These are phyloP conservation scores for Termitomyces sp. DNA, from an alignment of 768 basidiomycete genomes.

Conservation along the genomic window DNA sequence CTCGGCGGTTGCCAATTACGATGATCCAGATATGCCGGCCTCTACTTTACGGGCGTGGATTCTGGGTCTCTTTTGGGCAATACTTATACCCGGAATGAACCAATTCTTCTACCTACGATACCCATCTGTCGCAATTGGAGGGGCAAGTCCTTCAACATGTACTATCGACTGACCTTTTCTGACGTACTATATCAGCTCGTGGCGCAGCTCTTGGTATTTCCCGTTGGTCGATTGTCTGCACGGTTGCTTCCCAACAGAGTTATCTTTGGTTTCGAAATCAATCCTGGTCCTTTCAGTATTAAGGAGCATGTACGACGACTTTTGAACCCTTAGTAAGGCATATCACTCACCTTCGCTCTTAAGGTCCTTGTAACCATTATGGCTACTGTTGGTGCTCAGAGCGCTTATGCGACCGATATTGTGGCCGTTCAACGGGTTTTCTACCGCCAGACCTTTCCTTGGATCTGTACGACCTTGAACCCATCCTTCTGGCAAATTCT, in stretches of 20 bases:
- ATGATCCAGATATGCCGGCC: constrained; percentile 64
- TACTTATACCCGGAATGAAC: constrained; percentile 70
- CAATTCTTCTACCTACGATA: constrained; percentile 78
- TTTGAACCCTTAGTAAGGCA: not conserved
- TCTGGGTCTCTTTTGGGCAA: constrained; percentile 53
- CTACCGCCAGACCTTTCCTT: constrained; percentile 59
- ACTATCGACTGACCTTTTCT: not conserved
- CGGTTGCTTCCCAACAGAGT: constrained; percentile 49
- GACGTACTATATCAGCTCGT: constrained; percentile 41
- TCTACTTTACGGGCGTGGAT: constrained; percentile 61
- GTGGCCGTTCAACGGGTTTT: constrained; percentile 71
- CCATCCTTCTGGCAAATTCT: not conserved
- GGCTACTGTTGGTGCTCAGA: constrained; percentile 52
- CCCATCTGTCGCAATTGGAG: constrained; percentile 60
- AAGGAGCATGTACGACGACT: constrained; percentile 50
- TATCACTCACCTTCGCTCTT: constrained; percentile 2
- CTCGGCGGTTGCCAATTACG: constrained; percentile 71
- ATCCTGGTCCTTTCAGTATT: constrained; percentile 75
- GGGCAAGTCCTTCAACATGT: constrained; percentile 31
- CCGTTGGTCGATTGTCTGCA: constrained; percentile 68
- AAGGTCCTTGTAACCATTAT: constrained; percentile 70
- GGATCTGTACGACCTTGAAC: constrained; percentile 33
- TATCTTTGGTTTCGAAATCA: constrained; percentile 60
- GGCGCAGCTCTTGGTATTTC: constrained; percentile 71
- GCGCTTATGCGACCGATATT: constrained; percentile 68